Conservation (phyloP, 331 rosid species). For the Dryas integrifolia region DNA sequence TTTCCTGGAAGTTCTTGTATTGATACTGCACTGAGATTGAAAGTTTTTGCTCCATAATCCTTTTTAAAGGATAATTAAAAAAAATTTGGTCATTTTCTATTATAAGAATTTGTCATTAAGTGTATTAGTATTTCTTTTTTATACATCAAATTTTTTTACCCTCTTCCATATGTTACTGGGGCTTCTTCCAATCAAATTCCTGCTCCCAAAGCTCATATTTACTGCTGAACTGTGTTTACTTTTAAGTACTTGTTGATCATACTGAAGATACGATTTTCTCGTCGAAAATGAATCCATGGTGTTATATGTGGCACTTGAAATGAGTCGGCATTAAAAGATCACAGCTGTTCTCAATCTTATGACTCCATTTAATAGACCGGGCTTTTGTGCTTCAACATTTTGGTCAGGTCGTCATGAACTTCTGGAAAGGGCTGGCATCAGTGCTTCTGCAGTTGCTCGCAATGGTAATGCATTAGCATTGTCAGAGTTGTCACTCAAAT, state of each 20-base stretch:
- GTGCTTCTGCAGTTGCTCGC: conserved; percentile 62
- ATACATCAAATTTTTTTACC: neutral
- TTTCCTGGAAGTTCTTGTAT: too few species aligned
- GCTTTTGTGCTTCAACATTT: conserved; percentile 23
- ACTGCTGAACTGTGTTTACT: neutral
- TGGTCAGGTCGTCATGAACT: conserved; percentile 76
- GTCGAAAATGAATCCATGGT: neutral
- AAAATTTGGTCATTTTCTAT: neutral
- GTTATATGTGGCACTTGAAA: neutral
- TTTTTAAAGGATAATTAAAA: neutral
- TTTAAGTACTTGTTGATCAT: neutral
- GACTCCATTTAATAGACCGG: conserved; percentile 14
- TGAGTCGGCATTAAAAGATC: neutral
- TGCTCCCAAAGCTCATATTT: neutral
- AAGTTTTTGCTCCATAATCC: neutral
- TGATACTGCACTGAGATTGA: neutral
- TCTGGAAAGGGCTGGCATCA: conserved; percentile 59
- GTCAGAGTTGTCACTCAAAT: conserved; percentile 69
- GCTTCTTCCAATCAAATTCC: neutral
- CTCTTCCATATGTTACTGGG: neutral
- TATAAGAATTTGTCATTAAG: too few species aligned
- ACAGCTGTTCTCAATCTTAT: neutral
- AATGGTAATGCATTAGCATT: conserved; percentile 69
- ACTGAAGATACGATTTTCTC: neutral
- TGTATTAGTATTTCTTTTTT: neutral